Conservation (phyloP, 306 rosid genomes). For the Crataegus laevigata region DNA sequence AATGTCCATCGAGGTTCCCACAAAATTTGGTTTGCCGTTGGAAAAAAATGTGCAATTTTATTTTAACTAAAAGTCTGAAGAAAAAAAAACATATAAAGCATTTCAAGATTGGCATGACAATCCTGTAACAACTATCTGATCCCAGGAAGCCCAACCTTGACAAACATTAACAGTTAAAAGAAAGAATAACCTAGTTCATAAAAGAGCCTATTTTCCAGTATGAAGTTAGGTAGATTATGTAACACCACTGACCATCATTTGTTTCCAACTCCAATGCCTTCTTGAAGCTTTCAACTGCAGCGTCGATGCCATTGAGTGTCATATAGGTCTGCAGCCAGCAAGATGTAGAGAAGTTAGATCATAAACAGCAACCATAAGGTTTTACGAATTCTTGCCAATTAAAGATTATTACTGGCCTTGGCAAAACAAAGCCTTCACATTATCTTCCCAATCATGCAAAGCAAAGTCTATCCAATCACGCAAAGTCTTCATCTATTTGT, state of each 20-base stretch:
- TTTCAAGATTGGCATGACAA: background rate
- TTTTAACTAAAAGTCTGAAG: background rate
- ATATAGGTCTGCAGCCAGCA: too few relatives aligned
- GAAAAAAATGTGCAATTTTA: background rate
- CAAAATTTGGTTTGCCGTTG: background rate
- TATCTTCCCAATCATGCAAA: slow-evolving; percentile 9
- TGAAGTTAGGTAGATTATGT: background rate
- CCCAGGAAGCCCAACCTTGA: background rate
- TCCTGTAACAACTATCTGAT: background rate
- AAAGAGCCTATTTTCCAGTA: background rate
- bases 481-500: too few relatives aligned
- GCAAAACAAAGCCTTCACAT: too few relatives aligned
- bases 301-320: background rate
- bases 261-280: slow-evolving; percentile 67
- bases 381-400: too few relatives aligned
- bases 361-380: too few relatives aligned
- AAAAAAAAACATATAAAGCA: background rate
- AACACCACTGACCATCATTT: slow-evolving; percentile 52
- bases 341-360: too few relatives aligned
- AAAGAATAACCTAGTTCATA: background rate
- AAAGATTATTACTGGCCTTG: too few relatives aligned
- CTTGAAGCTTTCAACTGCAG: slow-evolving; percentile 73
- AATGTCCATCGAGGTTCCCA: background rate
- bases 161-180: background rate
- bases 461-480: too few relatives aligned